Conservation (phyloP, 345 rosid species). For the Bruguiera sexangula region DNA sequence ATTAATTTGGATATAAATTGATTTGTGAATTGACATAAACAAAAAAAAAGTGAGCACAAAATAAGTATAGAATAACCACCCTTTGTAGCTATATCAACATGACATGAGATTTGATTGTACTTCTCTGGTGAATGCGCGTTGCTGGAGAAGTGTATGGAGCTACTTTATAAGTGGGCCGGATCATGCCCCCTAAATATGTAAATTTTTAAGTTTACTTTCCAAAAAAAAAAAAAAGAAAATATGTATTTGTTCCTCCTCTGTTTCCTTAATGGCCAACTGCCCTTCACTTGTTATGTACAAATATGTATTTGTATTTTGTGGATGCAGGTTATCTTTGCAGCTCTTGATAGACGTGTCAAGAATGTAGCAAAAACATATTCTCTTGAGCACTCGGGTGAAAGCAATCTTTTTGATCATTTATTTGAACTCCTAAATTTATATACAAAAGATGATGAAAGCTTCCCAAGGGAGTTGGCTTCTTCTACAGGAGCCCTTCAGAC, state of each 20-base stretch:
- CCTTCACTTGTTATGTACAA: too few relatives aligned
- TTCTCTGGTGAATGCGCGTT: neutral
- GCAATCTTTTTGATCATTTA: conserved; percentile 67
- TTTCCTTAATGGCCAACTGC: too few relatives aligned
- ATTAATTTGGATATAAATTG: too few relatives aligned
- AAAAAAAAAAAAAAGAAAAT: too few relatives aligned
- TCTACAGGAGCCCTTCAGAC: conserved; percentile 59
- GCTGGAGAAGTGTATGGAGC: too few relatives aligned
- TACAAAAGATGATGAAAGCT: conserved; percentile 45
- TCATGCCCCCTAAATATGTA: too few relatives aligned
- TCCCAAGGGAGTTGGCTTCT: conserved; percentile 60
- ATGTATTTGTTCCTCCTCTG: too few relatives aligned
- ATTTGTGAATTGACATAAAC: too few relatives aligned
- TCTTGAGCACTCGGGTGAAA: conserved; percentile 82
- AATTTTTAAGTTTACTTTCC: too few relatives aligned
- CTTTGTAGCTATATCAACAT: neutral
- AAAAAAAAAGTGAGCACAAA: too few relatives aligned
- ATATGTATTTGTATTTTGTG: neutral
- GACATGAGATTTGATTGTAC: neutral
- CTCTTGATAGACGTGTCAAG: conserved; percentile 85
- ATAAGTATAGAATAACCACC: too few relatives aligned
- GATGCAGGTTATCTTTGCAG: conserved; percentile 77
- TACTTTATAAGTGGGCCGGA: too few relatives aligned
- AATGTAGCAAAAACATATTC: conserved; percentile 84
- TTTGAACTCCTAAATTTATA: conserved; percentile 61